Base-by-base conservation (phyloP, 768 basidiomycete genomes). In the Lentinula raphanica region DNA sequence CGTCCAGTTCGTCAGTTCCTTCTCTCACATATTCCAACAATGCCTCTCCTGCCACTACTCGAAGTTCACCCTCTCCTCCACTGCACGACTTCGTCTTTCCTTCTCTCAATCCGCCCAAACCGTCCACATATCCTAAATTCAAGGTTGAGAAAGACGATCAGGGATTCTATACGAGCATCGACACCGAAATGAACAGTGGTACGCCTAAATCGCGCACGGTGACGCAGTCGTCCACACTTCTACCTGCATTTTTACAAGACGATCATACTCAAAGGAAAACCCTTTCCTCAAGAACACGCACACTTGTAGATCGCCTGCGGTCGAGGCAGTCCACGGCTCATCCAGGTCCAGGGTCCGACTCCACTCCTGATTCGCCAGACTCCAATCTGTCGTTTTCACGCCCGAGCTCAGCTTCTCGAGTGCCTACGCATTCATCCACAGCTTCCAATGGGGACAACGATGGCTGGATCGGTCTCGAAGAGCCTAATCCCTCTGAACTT, bases 291-390 rank as follows among this genome's bases (percentile, higher is more conserved):
- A 79, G 78, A 64, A 86, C 84, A 19, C 76, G 84, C 12, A 79
- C 81, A 61, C 80, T 86, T 40, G 80, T 86, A 29, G 84, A 86
- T 61, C 74, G 76, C 35, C 66, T 85, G 39, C 77, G 82, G 54
- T 27, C 70, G 67, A 54, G 68, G 64, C 31, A 46, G 65, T 65
- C 19, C n/a, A 29, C 27, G 5, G 13, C n/a, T 38, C 54, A 40
- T 5, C 40, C 32, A 19, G 32, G 42, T 6, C 32, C 54, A 8
- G 44, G 54, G 17, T 46, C 69, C 35, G 72, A 66, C 31, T 62
- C 66, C 11, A 60, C 66, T 57, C 71, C 76, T 3, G 75, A 71
- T 59, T 68, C 74, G 3, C 67, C 69, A 9, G 63, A 68, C 31
- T 67, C 72, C 31, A 69, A 74, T 13, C 61, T 71, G 23, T 27